phyloP scores from a whole-genome alignment of 1,284 basidiomycete species.

The Porodaedalea pini region DNA sequence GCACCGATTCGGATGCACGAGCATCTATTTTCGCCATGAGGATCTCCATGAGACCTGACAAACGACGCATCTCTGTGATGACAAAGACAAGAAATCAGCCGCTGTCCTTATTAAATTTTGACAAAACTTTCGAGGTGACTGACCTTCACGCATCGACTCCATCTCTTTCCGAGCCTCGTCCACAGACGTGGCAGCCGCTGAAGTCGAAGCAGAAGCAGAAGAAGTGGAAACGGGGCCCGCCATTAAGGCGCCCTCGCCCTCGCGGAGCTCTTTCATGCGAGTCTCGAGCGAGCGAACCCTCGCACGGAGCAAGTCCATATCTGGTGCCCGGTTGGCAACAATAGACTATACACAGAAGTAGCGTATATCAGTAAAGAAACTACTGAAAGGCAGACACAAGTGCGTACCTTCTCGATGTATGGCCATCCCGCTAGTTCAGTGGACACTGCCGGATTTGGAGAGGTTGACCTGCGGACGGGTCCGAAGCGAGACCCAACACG shows the following conservation, averaged over 20 bases:
- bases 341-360: neutral
- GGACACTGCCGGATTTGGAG: neutral
- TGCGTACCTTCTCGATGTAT: neutral
- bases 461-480: neutral
- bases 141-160: constrained; percentile 15
- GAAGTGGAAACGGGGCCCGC: neutral
- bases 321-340: neutral
- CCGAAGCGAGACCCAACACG: neutral
- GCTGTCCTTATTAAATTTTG: neutral
- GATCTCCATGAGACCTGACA: constrained; percentile 10
- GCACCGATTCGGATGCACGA: neutral
- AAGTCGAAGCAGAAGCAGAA: neutral
- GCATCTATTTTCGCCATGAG: constrained; percentile 10
- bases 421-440: neutral
- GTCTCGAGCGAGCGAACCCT: constrained; percentile 1
- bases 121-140: neutral
- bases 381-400: neutral
- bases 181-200: constrained; percentile 1
- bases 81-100: neutral
- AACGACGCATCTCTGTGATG: constrained; percentile 13
- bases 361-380: neutral
- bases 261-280: constrained; percentile 11
- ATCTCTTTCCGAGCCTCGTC: constrained; percentile 10
- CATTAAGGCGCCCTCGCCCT: neutral
- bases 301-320: neutral